A percentile compares a stretch with the other conserved stretches of the same genome.
phyloP scores from a whole-genome alignment of 1,284 basidiomycete genomes.

The Neolentinus lepideus region DNA sequence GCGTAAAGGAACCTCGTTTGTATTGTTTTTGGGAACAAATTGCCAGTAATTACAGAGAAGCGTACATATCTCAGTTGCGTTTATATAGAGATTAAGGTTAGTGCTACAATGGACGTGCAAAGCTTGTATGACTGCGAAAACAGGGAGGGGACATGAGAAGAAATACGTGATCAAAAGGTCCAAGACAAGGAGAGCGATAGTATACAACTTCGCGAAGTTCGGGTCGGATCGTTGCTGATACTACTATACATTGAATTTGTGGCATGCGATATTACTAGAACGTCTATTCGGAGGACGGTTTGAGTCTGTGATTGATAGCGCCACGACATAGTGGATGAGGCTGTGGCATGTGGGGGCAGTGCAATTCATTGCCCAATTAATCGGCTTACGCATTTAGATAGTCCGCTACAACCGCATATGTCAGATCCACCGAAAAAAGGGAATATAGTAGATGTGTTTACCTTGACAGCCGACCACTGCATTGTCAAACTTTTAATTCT shows the following conservation, averaged over 20 bases:
- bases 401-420: not conserved
- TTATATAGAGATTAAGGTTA: not conserved
- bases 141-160: not conserved
- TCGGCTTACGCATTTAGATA: not conserved
- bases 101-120: not conserved
- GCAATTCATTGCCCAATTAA: too few species aligned
- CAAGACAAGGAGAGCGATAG: not conserved
- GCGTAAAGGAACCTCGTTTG: not conserved
- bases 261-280: too few species aligned
- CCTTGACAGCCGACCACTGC: conserved; percentile 19
- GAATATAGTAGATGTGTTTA: conserved; percentile 1
- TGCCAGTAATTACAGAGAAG: not conserved
- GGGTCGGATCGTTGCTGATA: too few species aligned
- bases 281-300: too few species aligned
- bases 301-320: too few species aligned
- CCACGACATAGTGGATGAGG: too few species aligned
- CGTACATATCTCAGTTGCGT: not conserved
- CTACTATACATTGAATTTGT: too few species aligned
- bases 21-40: not conserved
- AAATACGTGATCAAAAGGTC: not conserved
- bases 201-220: not conserved
- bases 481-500: conserved; percentile 14
- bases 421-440: not conserved
- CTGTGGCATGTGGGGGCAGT: too few species aligned
- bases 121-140: not conserved